Evolutionary conservation across 768 basidiomycete genomes (phyloP), one percentile per base, ranked within the genome.

Genomic region (Podaxis sp.): DNA sequence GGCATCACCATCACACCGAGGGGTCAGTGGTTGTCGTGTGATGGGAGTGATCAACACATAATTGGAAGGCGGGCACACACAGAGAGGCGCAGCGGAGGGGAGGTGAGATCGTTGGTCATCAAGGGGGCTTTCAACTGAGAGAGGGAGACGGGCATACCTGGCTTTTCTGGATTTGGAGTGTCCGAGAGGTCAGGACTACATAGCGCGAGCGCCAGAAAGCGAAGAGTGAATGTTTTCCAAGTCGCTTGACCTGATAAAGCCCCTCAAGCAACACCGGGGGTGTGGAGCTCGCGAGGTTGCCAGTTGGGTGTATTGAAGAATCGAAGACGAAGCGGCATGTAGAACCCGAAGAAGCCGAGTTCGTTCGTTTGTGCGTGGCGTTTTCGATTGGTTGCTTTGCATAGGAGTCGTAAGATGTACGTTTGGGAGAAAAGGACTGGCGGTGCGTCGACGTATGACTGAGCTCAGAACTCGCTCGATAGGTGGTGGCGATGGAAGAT

Each of bases 381-480:
- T 6, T 40, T 51, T 22, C n/a, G 33, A 33, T 38, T 27, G 55
- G 36, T 22, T 19, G 4, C 40, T 56, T 56, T 49, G 19, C 46
- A 50, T 12, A 55, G 8, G 61, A 50, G 37, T 62, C 54, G 24
- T 62, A 62, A 9, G 61, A 62, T 51, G 61, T 55, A 25, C 55
- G 61, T 25, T 55, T n/a, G 25, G 61, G 54, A 29, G 46, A 56
- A 37, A 62, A 55, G n/a, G 61, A 56, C 54, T 56, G 61, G 36
- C 54, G 54, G 12, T 37, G 47, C 24, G 47, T 62, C 29, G 7
- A 36, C 24, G 54, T 38, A 38, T 55, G 46, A 40, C 54, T 56
- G 61, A 62, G 61, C 46, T 62, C 61, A n/a, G 41, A 62, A 17
- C 61, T 62, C 61, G 54, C 22, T 40, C 61, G 61, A 49, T 62